Evolutionary conservation across 2,329 filamentous ascomycete genomes (phyloP).

Genomic region (Colletotrichum paranaense): DNA sequence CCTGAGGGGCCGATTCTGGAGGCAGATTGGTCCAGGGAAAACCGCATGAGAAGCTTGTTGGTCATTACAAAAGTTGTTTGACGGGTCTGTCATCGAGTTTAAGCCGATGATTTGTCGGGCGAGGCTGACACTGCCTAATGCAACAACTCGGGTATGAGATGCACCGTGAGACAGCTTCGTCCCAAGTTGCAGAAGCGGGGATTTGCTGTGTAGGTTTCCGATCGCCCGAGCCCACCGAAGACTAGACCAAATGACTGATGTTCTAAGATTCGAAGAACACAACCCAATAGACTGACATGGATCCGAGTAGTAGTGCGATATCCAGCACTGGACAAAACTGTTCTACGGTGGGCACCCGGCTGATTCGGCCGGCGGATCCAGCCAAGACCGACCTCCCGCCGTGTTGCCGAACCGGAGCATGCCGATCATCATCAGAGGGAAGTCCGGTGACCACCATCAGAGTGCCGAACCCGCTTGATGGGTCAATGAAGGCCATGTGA

Average conservation of each 20-base stretch:
- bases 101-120: conserved; percentile 21
- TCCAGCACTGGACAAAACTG: conserved; percentile 2
- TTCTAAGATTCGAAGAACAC: conserved; percentile 6
- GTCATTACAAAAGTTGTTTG: conserved; percentile 24
- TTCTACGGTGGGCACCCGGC: background rate
- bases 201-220: conserved; percentile 28
- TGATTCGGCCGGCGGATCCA: conserved; percentile 18
- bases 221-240: conserved; percentile 33
- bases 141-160: conserved; percentile 33
- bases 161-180: conserved; percentile 35
- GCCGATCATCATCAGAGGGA: conserved; percentile 29
- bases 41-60: conserved; percentile 20
- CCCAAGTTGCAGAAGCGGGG: conserved; percentile 28
- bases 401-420: conserved; percentile 27
- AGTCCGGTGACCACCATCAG: background rate
- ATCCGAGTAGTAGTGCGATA: background rate
- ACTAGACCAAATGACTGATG: conserved; percentile 23
- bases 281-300: background rate
- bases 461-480: background rate
- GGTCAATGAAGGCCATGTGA: background rate
- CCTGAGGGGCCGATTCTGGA: background rate
- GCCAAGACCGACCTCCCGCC: conserved; percentile 27
- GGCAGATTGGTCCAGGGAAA: conserved; percentile 5
- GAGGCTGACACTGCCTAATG: conserved; percentile 24
- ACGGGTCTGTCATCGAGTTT: conserved; percentile 31